phyloP scores from a whole-genome alignment of 805 yeast genomes.

The Yarrowia hollandica region DNA sequence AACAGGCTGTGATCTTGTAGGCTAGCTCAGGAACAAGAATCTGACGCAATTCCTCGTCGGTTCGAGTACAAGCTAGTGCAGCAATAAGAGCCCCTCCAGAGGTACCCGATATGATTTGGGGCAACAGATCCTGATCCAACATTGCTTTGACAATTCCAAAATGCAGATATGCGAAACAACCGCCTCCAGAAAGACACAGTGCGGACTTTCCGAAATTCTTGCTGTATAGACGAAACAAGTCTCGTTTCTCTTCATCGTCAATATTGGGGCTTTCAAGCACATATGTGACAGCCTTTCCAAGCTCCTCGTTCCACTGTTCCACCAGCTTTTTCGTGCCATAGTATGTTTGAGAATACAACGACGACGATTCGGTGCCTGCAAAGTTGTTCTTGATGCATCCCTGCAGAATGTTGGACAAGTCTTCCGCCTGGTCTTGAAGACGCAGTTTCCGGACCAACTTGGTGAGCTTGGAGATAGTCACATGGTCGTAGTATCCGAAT shows the following conservation, averaged over 20 bases:
- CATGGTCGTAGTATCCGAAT: slow-evolving; percentile 68
- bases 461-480: slow-evolving; percentile 54
- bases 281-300: slow-evolving; percentile 49
- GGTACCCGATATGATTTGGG: slow-evolving; percentile 71
- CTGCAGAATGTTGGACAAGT: slow-evolving; percentile 57
- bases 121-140: slow-evolving; percentile 64
- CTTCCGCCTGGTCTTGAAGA: slow-evolving; percentile 44
- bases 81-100: slow-evolving; percentile 82
- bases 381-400: slow-evolving; percentile 70
- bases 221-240: slow-evolving; percentile 57
- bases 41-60: slow-evolving; percentile 61
- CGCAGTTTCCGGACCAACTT: slow-evolving; percentile 46
- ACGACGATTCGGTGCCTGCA: slow-evolving; percentile 75
- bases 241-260: slow-evolving; percentile 47
- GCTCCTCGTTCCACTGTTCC: slow-evolving; percentile 54
- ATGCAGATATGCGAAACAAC: slow-evolving; percentile 73
- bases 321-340: slow-evolving; percentile 70
- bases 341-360: slow-evolving; percentile 69
- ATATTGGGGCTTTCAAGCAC: slow-evolving; percentile 47
- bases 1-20: slow-evolving; percentile 65
- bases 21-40: slow-evolving; percentile 63
- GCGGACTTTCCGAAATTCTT: slow-evolving; percentile 73
- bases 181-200: slow-evolving; percentile 75
- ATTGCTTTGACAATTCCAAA: slow-evolving; percentile 74
- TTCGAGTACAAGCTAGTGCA: slow-evolving; percentile 66